Evolutionary conservation across 768 basidiomycete species (phyloP).

Genomic region (Tylopilus rubrobrunneus): DNA sequence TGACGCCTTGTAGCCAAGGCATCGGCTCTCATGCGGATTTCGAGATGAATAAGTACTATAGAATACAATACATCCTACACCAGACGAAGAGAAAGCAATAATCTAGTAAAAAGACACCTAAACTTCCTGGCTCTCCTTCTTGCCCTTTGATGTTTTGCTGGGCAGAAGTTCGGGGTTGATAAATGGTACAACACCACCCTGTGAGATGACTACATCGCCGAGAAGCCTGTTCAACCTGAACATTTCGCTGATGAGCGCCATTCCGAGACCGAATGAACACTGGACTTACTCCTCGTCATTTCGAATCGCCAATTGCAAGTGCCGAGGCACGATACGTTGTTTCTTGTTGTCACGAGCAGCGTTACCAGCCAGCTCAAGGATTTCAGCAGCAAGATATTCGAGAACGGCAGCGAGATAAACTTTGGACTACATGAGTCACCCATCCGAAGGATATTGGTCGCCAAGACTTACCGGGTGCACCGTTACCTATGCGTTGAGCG

Average conservation of each 20-base stretch:
- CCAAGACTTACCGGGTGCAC: slow-evolving; percentile 62
- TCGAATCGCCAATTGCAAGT: slow-evolving; percentile 62
- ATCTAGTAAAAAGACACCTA: slow-evolving; percentile 6
- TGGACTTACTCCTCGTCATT: slow-evolving; percentile 49
- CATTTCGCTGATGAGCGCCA: background rate
- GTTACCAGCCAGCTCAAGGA: slow-evolving; percentile 58
- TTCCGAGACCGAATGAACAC: too few species aligned
- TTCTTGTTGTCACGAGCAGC: slow-evolving; percentile 56
- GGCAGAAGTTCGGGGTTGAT: slow-evolving; percentile 45
- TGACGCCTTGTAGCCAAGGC: too few species aligned
- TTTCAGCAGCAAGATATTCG: slow-evolving; percentile 60
- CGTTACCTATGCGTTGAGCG: slow-evolving; percentile 84
- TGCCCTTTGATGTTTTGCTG: slow-evolving; percentile 29
- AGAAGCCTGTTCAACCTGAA: slow-evolving; percentile 37
- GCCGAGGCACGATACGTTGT: slow-evolving; percentile 61
- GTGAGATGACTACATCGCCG: slow-evolving; percentile 53
- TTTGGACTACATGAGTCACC: slow-evolving; percentile 4
- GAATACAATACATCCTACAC: slow-evolving; percentile 32
- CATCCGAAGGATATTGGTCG: slow-evolving; percentile 5
- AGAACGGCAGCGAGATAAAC: slow-evolving; percentile 61
- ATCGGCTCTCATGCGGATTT: too few species aligned
- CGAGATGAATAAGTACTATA: slow-evolving; percentile 24
- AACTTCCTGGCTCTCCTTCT: slow-evolving; percentile 32
- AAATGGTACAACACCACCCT: slow-evolving; percentile 55
- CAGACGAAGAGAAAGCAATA: slow-evolving; percentile 11